Evolutionary conservation across 352 stramenopile species (phyloP).

Genomic region (Pythium rishiriense): DNA sequence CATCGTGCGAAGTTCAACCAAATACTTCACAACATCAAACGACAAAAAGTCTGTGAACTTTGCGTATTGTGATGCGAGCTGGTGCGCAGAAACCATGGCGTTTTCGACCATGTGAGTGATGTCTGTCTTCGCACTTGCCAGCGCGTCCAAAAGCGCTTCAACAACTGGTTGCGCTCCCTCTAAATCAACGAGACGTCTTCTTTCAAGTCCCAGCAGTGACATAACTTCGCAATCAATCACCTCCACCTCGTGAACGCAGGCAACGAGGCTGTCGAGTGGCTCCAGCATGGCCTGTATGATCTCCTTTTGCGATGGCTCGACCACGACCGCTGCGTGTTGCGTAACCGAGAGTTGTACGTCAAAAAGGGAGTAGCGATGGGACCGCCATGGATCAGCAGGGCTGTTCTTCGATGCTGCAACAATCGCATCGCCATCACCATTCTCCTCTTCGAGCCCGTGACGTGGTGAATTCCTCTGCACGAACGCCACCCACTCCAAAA

Average conservation of each 20-base stretch:
- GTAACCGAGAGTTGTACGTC: constrained; percentile 55
- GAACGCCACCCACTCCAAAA: constrained; percentile 62
- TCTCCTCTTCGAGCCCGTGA: background rate
- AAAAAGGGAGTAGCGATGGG: constrained; percentile 75
- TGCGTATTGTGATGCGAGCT: constrained; percentile 69
- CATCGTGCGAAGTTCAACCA: constrained; percentile 55
- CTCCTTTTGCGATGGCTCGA: constrained; percentile 66
- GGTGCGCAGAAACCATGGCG: constrained; percentile 66
- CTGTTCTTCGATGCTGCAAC: background rate
- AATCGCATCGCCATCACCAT: background rate
- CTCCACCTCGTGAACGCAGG: constrained; percentile 78
- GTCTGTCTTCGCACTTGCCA: constrained; percentile 52
- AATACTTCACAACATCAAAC: constrained; percentile 79
- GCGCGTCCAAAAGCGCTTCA: constrained; percentile 41
- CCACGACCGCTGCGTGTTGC: constrained; percentile 43
- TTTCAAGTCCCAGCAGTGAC: constrained; percentile 81
- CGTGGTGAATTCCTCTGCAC: constrained; percentile 32
- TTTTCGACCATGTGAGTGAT: constrained; percentile 55
- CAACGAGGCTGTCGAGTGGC: constrained; percentile 76
- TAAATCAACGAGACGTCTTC: constrained; percentile 56
- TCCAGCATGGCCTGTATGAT: constrained; percentile 79
- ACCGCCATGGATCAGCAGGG: constrained; percentile 37
- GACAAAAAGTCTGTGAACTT: constrained; percentile 82
- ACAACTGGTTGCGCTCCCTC: constrained; percentile 45
- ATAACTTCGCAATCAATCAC: constrained; percentile 90